These are phyloP conservation scores for Dipodascus albidus DNA, from an alignment of 805 yeast genomes.

Conservation along the genomic window DNA sequence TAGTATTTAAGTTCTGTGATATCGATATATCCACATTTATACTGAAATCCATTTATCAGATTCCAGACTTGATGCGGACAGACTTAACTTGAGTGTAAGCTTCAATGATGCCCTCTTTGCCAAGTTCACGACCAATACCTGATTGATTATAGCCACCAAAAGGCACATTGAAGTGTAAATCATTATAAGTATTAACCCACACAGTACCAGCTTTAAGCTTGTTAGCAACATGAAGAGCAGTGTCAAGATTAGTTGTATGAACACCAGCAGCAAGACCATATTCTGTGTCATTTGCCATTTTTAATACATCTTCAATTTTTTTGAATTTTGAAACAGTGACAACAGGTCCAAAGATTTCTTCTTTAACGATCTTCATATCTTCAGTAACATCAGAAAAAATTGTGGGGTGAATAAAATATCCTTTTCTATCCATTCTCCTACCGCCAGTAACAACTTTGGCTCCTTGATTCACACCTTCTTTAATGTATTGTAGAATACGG, in stretches of 20 bases:
- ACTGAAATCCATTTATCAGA: not conserved
- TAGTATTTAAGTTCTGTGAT: too few species aligned
- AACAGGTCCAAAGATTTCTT: slow-evolving; percentile 88
- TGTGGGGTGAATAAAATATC: slow-evolving; percentile 67
- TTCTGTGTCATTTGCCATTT: slow-evolving; percentile 59
- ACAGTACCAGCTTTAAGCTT: slow-evolving; percentile 56
- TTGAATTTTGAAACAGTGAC: slow-evolving; percentile 58
- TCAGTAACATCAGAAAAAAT: slow-evolving; percentile 62
- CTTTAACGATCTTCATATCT: slow-evolving; percentile 55
- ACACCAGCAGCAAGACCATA: slow-evolving; percentile 81
- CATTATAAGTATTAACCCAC: slow-evolving; percentile 65
- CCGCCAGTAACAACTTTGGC: slow-evolving; percentile 79
- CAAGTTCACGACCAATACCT: slow-evolving; percentile 76
- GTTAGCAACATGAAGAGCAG: slow-evolving; percentile 53
- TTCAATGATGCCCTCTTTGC: slow-evolving; percentile 54
- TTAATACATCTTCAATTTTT: slow-evolving; percentile 55
- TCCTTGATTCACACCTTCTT: slow-evolving; percentile 72
- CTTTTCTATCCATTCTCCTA: slow-evolving; percentile 37
- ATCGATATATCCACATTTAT: not conserved
- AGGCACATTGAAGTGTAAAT: slow-evolving; percentile 55
- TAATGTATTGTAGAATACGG: slow-evolving; percentile 63
- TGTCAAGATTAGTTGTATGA: slow-evolving; percentile 54
- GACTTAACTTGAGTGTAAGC: slow-evolving; percentile 69
- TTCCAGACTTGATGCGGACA: slow-evolving; percentile 38
- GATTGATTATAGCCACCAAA: slow-evolving; percentile 75